Evolutionary conservation across 2,329 filamentous ascomycete genomes (phyloP), one percentile per base, ranked within the genome.

Genomic region (Remersonia thermophila): DNA sequence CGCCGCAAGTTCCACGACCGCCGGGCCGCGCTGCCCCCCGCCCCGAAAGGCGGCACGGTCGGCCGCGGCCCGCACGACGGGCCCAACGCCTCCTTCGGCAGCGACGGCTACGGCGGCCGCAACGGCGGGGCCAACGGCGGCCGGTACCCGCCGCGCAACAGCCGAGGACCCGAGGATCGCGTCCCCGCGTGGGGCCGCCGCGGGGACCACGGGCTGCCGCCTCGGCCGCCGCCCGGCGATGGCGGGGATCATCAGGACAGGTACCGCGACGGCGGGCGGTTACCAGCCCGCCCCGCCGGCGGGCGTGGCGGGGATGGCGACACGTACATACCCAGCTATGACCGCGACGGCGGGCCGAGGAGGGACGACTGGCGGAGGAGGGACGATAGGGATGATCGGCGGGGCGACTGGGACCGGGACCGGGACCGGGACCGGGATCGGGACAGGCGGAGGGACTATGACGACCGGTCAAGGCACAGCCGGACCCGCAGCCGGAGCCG

Each of bases 21-120:
- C 51, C 84, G 84, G 52, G 81, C 81, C 15, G 81, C 79, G 15
- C 69, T 89, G 9, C 89, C 89, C 3, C 89, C 91, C 10, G 91
- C 89, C 1, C 91, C 91, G 0, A 86, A 89, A 48, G 89, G 87
- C 10, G 89, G 85, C 3, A 86, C 84, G 1, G 86, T 94, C 3
- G 89, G 89, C 11, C 76, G 85, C 51, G 76, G 75, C n/a, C 65
- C 67, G 1, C 56, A 59, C 30, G 61, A 62, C 36, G 64, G 66
- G 7, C 66, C 67, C 8, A 66, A 69, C 42, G 56, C 57, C 27
- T 63, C 67, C 2, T 69, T 73, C 52, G 64, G 62, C 41, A 62
- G 61, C 15, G 70, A 73, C 35, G 62, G 61, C 8, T 73, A 66
- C 41, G 62, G 62, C 14, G 51, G 56, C 2, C 55, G 67, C 7